phyloP scores from a whole-genome alignment of 768 basidiomycete genomes.

The Rhodosporidiobolus sp. region DNA sequence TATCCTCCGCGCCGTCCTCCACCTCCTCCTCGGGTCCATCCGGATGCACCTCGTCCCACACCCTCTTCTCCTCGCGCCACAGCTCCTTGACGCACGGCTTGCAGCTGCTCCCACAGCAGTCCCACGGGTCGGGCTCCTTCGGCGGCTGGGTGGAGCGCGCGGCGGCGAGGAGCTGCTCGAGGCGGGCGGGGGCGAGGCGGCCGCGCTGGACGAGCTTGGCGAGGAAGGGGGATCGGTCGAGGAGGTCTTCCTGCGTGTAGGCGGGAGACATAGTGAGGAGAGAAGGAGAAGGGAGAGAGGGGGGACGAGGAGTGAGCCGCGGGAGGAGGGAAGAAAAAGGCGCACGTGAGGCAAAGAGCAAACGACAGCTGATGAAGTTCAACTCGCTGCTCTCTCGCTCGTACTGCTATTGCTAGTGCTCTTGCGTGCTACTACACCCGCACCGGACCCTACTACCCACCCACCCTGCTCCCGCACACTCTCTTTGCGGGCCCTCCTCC shows the following conservation, averaged over 20 bases:
- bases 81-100: slow-evolving; percentile 21
- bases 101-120: slow-evolving; percentile 30
- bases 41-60: slow-evolving; percentile 11
- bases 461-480: too few species aligned
- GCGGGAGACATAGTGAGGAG: too few species aligned
- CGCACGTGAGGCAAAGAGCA: too few species aligned
- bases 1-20: too few species aligned
- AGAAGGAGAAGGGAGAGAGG: not conserved
- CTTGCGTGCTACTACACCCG: too few species aligned
- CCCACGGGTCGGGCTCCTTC: slow-evolving; percentile 26
- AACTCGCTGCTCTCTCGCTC: too few species aligned
- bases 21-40: slow-evolving; percentile 26
- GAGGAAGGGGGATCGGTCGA: slow-evolving; percentile 8
- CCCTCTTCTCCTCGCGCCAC: slow-evolving; percentile 11
- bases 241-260: not conserved
- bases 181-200: slow-evolving; percentile 22
- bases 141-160: not conserved
- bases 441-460: too few species aligned
- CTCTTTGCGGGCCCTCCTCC: too few species aligned
- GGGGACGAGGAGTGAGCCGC: not conserved
- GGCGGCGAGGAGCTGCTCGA: not conserved
- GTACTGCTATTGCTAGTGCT: too few species aligned
- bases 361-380: too few species aligned
- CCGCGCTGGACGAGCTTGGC: not conserved
- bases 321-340: too few species aligned